Base-by-base conservation (phyloP, 768 basidiomycete species). In the Omphalotus guepiniiformis region DNA sequence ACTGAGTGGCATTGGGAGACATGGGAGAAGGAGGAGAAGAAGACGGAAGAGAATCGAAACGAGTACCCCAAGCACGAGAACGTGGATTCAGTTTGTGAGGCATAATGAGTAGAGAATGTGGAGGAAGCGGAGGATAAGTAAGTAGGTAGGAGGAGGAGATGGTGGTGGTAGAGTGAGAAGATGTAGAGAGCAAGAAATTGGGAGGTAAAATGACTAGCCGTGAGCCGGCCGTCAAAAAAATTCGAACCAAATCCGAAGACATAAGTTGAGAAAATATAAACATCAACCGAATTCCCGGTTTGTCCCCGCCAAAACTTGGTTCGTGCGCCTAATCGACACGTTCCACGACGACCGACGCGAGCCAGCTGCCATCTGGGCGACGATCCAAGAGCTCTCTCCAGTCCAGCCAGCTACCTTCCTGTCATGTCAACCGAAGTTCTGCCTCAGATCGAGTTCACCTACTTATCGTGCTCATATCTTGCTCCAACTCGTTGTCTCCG, bases 21-120 rank as follows among this genome's bases (percentile, higher is more conserved):
- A 60, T 60, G 34, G 67, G 71, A 45, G 76, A 66, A 42, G 71
- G 59, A 19, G 77, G 67, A 41, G 76, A 70, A 28, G 78, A 73
- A 38, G 75, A 68, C 22, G 73, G 71, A 42, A 87, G 73, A 38
- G 80, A 75, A 62, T 85, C 83, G 50, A 82, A 86, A 59, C 84
- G 83, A 54, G 82, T 83, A 34, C 84, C 84, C 85, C 85, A 87
- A 49, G 78, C 61, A 47, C 80, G 72, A 47, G 67, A 60, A 34
- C 60, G 67, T 54, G 62, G 60, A 45, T 58, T 57, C 52, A 58
- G 55, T 58, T 73, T 75, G 49, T 62, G 70, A 46, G 74, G 70
- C 77, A 78, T 80, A 45, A 53, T 60, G 55, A 48, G 44, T 57
- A 57, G 55, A 53, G 50, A 60, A 55, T 54, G 58, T 38, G 45